A percentile compares a stretch with the other conserved stretches of the same genome.
Conservation (phyloP, 2,329 filamentous ascomycete genomes). For the Delphinella strobiligena region DNA sequence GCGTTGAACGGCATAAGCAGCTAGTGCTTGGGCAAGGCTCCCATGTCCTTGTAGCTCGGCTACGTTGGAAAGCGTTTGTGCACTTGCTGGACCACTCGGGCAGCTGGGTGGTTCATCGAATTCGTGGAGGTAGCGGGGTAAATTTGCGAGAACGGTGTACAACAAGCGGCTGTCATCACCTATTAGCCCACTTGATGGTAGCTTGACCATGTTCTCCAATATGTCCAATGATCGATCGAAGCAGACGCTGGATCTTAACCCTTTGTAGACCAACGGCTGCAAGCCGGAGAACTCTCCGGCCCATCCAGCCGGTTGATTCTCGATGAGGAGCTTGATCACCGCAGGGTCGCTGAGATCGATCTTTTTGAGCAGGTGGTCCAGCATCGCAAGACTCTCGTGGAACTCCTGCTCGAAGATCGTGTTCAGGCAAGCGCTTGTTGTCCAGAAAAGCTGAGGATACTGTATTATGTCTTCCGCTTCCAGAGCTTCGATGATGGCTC, state of each 20-base stretch:
- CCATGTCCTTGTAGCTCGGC: conserved; percentile 60
- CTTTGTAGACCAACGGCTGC: conserved; percentile 79
- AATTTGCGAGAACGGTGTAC: conserved; percentile 80
- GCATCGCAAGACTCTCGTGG: conserved; percentile 79
- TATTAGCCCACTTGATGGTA: conserved; percentile 70
- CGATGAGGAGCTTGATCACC: conserved; percentile 59
- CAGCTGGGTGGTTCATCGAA: conserved; percentile 47
- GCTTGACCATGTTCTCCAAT: conserved; percentile 63
- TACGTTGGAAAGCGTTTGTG: conserved; percentile 57
- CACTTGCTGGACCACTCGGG: conserved; percentile 47
- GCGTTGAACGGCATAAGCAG: conserved; percentile 54
- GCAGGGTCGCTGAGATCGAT: conserved; percentile 63
- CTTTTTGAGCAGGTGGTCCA: conserved; percentile 74
- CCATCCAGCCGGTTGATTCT: conserved; percentile 76
- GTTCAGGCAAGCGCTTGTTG: conserved; percentile 87
- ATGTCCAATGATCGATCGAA: conserved; percentile 66
- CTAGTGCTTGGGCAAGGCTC: conserved; percentile 56
- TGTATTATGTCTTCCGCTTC: conserved; percentile 66
- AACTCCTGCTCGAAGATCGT: conserved; percentile 96
- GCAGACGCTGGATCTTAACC: conserved; percentile 73
- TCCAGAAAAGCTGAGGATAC: conserved; percentile 98
- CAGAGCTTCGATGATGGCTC: conserved; percentile 78
- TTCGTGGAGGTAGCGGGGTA: conserved; percentile 71
- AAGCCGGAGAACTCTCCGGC: conserved; percentile 80
- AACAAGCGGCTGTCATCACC: conserved; percentile 74